Evolutionary conservation across 805 yeast species (phyloP), one percentile per base, ranked within the genome.

Genomic region (Myxozyma neotropica): DNA sequence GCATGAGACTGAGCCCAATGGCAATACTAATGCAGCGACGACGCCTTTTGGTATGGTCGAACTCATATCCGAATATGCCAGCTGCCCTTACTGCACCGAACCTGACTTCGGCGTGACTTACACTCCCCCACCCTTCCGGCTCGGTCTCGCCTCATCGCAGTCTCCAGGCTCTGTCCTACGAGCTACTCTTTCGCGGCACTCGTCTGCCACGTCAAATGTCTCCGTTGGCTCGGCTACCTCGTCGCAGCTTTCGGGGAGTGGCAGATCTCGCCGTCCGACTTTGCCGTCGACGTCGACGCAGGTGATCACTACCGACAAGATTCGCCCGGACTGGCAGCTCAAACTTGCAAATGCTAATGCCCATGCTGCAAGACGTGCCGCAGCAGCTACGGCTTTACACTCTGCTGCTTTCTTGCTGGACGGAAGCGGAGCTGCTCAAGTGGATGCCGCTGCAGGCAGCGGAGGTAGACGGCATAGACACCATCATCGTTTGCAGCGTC

Each of bases 381-480:
- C 97, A 0, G 89, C 96, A 13, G 98, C 98, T 0, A 89, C 89
- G 35, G 96, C 96, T 0, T 82, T 93, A 40, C 98, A 93, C 73
- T 92, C 96, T 1, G 84, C 95, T 12, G 90, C 91, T 57, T 80
- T 89, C 68, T 71, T 90, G 33, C 77, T 86, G 15, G 77, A 36
- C 33, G 53, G 26, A 8, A 40, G 8, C 13, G 50, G 38, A 42
- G 33, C 43, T 27, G 29, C 40, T 5, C 27, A 33, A n/a, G 19
- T 21, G 35, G 38, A n/a, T 15, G 26, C 39, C 54, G 48, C 46
- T n/a, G 19, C 39, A 33, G 33, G 53, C 15, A 17, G 55, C 19
- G 51, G 54, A 23, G 48, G 56, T 13, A 42, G 49, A 13, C 50
- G 46, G 19, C 49, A 39, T 31, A 46, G 59, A 23, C 31, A n/a